Evolutionary conservation across 352 stramenopile genomes (phyloP).

Genomic region (Pythium diclinum): DNA sequence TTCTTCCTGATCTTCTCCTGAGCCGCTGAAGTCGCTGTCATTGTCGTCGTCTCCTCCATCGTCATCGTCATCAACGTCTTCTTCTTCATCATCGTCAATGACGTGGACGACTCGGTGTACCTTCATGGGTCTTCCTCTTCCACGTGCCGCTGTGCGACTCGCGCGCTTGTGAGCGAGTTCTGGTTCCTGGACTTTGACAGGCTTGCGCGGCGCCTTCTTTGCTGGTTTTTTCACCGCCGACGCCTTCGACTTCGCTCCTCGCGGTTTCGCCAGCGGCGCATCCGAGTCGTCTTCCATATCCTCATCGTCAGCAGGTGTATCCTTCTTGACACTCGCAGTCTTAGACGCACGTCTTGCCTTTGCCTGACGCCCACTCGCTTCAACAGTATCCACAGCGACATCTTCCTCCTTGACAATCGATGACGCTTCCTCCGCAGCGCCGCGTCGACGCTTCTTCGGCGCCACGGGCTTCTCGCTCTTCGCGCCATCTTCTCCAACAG

Average conservation of each 20-base stretch:
- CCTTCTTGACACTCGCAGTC: neutral
- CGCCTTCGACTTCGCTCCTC: neutral
- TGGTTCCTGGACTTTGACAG: conserved; percentile 22
- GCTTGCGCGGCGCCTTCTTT: conserved; percentile 1
- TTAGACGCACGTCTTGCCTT: neutral
- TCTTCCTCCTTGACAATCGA: neutral
- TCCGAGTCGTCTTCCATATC: neutral
- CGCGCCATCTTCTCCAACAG: neutral
- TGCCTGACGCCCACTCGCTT: neutral
- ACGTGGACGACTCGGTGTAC: neutral
- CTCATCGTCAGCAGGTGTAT: neutral
- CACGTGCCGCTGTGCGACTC: conserved; percentile 14
- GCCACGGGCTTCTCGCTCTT: neutral
- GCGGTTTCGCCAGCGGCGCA: conserved; percentile 1
- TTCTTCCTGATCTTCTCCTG: conserved; percentile 36
- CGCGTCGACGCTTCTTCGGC: neutral
- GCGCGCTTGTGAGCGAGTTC: conserved; percentile 17
- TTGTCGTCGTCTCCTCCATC: conserved; percentile 27
- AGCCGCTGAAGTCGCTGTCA: conserved; percentile 26
- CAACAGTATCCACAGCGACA: neutral
- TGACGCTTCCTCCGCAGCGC: neutral
- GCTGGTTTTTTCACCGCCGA: neutral
- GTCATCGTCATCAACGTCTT: conserved; percentile 18
- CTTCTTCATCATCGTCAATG: conserved; percentile 6
- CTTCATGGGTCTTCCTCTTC: neutral